These are phyloP conservation scores for Sporothrix protearum DNA, from an alignment of 2,329 filamentous ascomycete species.

Conservation along the genomic window DNA sequence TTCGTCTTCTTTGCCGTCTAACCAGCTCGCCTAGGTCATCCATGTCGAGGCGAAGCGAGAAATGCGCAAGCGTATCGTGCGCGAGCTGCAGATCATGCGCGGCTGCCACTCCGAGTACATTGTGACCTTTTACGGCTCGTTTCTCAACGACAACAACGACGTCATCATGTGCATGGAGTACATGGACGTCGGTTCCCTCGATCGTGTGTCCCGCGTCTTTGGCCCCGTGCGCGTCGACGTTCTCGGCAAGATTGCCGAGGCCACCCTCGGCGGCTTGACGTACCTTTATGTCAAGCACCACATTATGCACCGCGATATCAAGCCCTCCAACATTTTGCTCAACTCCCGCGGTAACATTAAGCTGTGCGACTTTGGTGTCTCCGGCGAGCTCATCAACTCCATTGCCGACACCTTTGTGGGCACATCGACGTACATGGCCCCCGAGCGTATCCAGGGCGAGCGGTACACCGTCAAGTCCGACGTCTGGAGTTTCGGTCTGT, in stretches of 20 bases:
- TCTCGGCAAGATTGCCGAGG: constrained; percentile 94
- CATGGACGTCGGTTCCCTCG: constrained; percentile 94
- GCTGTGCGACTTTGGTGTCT: constrained; percentile 98
- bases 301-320: constrained; percentile 99
- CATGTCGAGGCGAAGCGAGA: constrained; percentile 98
- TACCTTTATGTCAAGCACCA: constrained; percentile 94
- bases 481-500: constrained; percentile 95
- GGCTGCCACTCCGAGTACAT: constrained; percentile 96
- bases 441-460: constrained; percentile 93
- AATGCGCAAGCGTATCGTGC: constrained; percentile 92
- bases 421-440: constrained; percentile 98
- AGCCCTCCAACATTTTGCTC: constrained; percentile 94
- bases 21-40: constrained; percentile 65
- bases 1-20: not conserved
- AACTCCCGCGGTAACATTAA: constrained; percentile 95
- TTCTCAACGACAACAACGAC: constrained; percentile 93
- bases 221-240: constrained; percentile 95
- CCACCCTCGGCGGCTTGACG: constrained; percentile 84
- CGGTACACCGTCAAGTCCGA: constrained; percentile 98
- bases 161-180: constrained; percentile 99
- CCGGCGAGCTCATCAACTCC: constrained; percentile 94
- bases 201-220: constrained; percentile 90
- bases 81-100: constrained; percentile 97
- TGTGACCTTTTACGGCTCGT: constrained; percentile 96
- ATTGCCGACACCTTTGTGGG: constrained; percentile 98